Conservation (phyloP, 2,329 filamentous ascomycete genomes). For the Lomentospora prolificans region DNA sequence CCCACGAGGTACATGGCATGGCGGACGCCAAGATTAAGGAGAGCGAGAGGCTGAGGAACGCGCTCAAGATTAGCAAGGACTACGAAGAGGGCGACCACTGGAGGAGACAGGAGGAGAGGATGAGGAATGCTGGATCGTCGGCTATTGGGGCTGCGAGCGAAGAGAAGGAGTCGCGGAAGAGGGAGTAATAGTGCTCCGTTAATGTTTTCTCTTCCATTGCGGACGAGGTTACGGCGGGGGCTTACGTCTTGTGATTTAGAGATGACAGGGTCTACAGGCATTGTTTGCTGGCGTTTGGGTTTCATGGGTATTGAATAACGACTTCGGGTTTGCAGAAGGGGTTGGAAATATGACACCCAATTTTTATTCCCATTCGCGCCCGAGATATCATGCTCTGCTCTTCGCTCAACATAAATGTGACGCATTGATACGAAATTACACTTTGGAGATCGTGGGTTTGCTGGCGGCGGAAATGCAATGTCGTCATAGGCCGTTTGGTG, state of each 20-base stretch:
- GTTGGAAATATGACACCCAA: background rate
- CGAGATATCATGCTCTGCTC: no score
- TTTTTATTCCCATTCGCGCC: background rate
- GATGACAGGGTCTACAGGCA: background rate
- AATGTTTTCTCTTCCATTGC: background rate
- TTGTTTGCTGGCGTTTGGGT: constrained; percentile 3
- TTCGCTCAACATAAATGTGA: no score
- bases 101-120: constrained; percentile 69
- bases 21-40: constrained; percentile 95
- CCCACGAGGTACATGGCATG: constrained; percentile 91
- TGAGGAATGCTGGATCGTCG: constrained; percentile 31
- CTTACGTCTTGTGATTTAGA: background rate
- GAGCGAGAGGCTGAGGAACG: constrained; percentile 77
- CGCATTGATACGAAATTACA: no score
- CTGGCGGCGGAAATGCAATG: no score
- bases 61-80: constrained; percentile 76
- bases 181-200: background rate
- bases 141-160: constrained; percentile 17
- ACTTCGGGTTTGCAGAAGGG: background rate
- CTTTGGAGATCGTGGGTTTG: no score
- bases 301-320: background rate
- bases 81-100: constrained; percentile 83
- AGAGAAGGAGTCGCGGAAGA: constrained; percentile 2
- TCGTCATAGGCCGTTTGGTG: no score
- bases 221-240: background rate